Percentiles rank a stretch among this genome's conserved stretches.
These are phyloP conservation scores for Diplosphaera chodatii DNA, from an alignment of 139 green algal genomes.

Conservation along the genomic window DNA sequence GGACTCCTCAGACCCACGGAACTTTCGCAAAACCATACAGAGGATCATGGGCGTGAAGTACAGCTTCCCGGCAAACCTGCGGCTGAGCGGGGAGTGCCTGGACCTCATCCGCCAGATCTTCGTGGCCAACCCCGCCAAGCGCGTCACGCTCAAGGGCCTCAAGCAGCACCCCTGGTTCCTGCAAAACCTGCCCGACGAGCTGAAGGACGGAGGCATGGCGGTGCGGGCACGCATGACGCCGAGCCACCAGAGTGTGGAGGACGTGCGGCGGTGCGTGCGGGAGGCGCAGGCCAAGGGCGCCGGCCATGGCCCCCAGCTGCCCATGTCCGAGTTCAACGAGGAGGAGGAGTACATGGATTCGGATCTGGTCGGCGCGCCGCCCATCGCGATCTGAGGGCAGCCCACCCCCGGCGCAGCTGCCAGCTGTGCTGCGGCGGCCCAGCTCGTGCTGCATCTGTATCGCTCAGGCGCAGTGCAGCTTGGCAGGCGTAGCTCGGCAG, in stretches of 20 bases:
- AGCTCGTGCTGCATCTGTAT: too few species aligned
- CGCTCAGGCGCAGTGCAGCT: too few species aligned
- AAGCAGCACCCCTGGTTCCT: constrained; percentile 89
- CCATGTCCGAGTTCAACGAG: constrained; percentile 32
- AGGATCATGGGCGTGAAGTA: constrained; percentile 90
- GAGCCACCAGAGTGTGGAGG: constrained; percentile 42
- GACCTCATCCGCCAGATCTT: constrained; percentile 86
- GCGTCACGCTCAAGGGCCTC: constrained; percentile 82
- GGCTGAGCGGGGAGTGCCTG: constrained; percentile 72
- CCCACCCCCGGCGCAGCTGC: background rate
- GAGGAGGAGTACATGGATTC: constrained; percentile 55
- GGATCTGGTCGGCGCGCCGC: constrained; percentile 34
- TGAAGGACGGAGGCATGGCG: constrained; percentile 47
- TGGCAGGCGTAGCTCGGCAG: too few species aligned
- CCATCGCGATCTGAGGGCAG: background rate
- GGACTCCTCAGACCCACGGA: constrained; percentile 86
- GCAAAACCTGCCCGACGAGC: constrained; percentile 82
- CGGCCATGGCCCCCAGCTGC: background rate
- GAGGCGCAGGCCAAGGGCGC: constrained; percentile 32
- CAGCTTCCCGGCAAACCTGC: constrained; percentile 63
- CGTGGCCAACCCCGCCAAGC: constrained; percentile 63
- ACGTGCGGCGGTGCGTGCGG: constrained; percentile 29
- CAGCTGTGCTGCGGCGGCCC: too few species aligned
- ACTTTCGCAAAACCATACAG: constrained; percentile 98
- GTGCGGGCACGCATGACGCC: constrained; percentile 19